A percentile compares a stretch with the other conserved stretches of the same genome.
Conservation (phyloP, 225 moss, liverwort and hornwort species). For the Pleurozium schreberi region DNA sequence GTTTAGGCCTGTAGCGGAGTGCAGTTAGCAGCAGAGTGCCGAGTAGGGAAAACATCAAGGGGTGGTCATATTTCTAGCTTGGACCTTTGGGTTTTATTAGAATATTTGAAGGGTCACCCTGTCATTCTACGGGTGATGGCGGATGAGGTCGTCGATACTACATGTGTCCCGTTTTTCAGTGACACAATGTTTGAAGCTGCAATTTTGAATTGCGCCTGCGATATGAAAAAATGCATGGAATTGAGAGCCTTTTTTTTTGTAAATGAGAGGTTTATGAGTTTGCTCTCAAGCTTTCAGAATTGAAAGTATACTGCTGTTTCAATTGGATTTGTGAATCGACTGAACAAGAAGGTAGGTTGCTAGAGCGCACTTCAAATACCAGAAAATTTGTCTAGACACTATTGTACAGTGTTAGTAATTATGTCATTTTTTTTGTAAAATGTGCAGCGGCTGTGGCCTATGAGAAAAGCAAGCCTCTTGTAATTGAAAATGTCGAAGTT, state of each 20-base stretch:
- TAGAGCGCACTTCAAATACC: too few species aligned
- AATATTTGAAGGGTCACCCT: too few species aligned
- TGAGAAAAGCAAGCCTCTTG: slow-evolving; percentile 42
- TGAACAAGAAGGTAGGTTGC: neutral
- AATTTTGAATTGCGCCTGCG: neutral
- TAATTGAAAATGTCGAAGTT: slow-evolving; percentile 45
- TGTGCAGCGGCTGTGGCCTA: slow-evolving; percentile 49
- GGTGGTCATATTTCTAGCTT: too few species aligned
- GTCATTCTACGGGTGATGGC: too few species aligned
- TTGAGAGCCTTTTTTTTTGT: neutral
- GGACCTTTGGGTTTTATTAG: too few species aligned
- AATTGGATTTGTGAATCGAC: neutral
- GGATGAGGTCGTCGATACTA: too few species aligned
- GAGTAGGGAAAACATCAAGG: too few species aligned
- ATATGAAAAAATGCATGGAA: neutral
- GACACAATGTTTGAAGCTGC: neutral
- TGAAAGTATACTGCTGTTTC: neutral
- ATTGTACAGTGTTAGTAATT: neutral
- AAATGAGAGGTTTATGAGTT: neutral
- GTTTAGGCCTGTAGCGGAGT: too few species aligned
- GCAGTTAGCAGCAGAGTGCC: too few species aligned
- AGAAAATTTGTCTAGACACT: neutral
- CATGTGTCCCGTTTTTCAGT: neutral
- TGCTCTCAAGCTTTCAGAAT: neutral
- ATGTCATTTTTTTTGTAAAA: neutral